Percentiles rank a stretch among this genome's conserved stretches.
Evolutionary conservation across 768 basidiomycete species (phyloP).

Genomic region (Suillus subaureus): DNA sequence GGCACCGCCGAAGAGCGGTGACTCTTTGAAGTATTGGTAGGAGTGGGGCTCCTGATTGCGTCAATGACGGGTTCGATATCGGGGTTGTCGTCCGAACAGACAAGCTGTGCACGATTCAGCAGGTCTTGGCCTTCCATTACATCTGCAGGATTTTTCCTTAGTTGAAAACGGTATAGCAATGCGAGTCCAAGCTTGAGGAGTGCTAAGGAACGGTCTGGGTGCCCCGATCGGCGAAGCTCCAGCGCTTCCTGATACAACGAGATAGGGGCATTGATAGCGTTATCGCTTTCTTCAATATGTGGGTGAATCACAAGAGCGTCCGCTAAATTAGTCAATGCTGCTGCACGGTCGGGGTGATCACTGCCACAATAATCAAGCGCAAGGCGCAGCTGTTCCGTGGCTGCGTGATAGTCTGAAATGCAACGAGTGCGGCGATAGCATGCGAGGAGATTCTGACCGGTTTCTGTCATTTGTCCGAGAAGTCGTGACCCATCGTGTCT

Average conservation of each 20-base stretch:
- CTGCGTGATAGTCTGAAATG: constrained; percentile 8
- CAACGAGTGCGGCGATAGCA: constrained; percentile 6
- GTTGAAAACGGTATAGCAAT: constrained; percentile 10
- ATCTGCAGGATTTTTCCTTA: constrained; percentile 4
- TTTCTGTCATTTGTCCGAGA: constrained; percentile 6
- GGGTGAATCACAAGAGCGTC: neutral
- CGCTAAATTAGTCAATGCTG: constrained; percentile 17
- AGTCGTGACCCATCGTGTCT: neutral
- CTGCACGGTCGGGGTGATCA: neutral
- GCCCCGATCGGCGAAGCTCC: constrained; percentile 5
- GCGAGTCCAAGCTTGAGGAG: constrained; percentile 11
- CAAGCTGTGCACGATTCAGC: neutral
- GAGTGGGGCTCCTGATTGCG: neutral
- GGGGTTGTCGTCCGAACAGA: neutral
- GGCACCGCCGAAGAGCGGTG: neutral
- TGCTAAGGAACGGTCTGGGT: constrained; percentile 13
- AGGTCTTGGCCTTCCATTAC: constrained; percentile 3
- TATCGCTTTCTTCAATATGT: neutral
- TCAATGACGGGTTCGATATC: neutral
- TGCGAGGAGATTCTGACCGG: constrained; percentile 5
- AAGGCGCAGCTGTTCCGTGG: constrained; percentile 7
- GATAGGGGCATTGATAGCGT: neutral
- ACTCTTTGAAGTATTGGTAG: neutral
- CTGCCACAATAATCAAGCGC: constrained; percentile 11
- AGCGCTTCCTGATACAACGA: constrained; percentile 14